Evolutionary conservation across 208 protist species (phyloP).

Genomic region (Wallacemonas rigidus): DNA sequence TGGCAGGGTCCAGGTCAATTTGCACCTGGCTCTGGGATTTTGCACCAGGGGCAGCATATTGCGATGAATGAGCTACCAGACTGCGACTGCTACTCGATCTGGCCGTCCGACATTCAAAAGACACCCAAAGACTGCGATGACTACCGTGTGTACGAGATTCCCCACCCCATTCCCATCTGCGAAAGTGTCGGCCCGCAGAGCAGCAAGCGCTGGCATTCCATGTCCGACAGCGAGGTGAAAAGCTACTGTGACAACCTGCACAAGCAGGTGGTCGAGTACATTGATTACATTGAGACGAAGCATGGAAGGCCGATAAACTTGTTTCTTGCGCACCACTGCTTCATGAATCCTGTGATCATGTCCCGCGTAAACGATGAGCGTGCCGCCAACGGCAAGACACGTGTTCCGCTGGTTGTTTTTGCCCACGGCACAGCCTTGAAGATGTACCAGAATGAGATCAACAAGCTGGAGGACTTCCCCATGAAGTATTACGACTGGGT

Average conservation of each 20-base stretch:
- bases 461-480: conserved; percentile 61
- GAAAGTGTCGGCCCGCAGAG: conserved; percentile 75
- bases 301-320: conserved; percentile 51
- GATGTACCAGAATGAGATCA: conserved; percentile 83
- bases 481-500: conserved; percentile 84
- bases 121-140: conserved; percentile 59
- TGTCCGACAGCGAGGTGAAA: conserved; percentile 62
- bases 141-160: conserved; percentile 76
- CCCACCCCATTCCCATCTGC: conserved; percentile 76
- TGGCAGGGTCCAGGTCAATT: conserved; percentile 75
- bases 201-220: conserved; percentile 78
- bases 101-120: conserved; percentile 71
- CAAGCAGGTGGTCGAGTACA: conserved; percentile 55
- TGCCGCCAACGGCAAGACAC: conserved; percentile 32
- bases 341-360: conserved; percentile 83
- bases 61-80: conserved; percentile 57
- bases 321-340: conserved; percentile 77
- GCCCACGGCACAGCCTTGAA: conserved; percentile 78
- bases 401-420: conserved; percentile 67
- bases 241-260: conserved; percentile 52
- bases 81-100: conserved; percentile 69
- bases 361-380: conserved; percentile 60
- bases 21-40: conserved; percentile 74
- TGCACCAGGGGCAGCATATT: conserved; percentile 77
- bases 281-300: conserved; percentile 75